Evolutionary conservation across 2,329 filamentous ascomycete genomes (phyloP).

Genomic region (Endoconidiophora polonica): DNA sequence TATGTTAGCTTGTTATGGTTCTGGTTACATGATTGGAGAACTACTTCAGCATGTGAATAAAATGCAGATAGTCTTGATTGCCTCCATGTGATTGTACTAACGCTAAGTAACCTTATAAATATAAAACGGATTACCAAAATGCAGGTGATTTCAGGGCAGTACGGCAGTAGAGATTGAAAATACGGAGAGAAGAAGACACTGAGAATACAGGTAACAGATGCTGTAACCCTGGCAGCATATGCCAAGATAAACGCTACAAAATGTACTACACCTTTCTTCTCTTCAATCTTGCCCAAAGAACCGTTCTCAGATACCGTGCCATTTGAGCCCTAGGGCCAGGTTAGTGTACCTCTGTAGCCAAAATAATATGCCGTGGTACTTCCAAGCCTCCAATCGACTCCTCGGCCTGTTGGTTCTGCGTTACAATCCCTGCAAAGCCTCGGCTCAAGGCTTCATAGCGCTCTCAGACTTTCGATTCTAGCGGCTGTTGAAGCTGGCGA

Average conservation of each 20-base stretch:
- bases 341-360: neutral
- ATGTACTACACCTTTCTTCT: neutral
- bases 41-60: no score
- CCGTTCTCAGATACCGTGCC: neutral
- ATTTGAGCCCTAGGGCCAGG: neutral
- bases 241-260: neutral
- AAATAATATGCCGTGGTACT: neutral
- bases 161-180: no score
- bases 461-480: neutral
- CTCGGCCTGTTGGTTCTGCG: neutral
- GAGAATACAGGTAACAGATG: no score
- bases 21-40: no score
- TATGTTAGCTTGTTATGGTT: no score
- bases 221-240: no score
- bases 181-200: no score
- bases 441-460: slow-evolving; percentile 1
- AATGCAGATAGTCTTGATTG: no score
- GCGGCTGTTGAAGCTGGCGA: neutral
- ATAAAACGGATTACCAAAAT: no score
- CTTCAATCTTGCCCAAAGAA: neutral
- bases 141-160: no score
- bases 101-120: no score
- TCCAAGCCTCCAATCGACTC: neutral
- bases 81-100: no score
- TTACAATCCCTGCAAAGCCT: neutral